Evolutionary conservation across 306 rosid genomes (phyloP).

Genomic region (Cucurbita pepo): DNA sequence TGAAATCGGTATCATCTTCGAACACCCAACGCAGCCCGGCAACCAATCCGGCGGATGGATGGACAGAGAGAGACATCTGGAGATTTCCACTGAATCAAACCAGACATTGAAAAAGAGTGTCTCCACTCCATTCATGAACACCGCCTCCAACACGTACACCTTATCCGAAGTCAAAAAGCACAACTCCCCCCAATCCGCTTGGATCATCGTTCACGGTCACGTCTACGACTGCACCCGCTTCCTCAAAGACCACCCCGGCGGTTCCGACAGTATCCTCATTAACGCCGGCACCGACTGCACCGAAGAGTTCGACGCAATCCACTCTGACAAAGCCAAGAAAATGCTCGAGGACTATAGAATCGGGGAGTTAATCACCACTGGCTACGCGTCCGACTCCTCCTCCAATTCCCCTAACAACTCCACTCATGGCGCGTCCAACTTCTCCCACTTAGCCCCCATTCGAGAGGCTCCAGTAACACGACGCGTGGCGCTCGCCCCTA

Average conservation of each 20-base stretch:
- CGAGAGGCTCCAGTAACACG: constrained; percentile 7
- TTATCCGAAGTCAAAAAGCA: constrained; percentile 47
- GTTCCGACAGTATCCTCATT: constrained; percentile 69
- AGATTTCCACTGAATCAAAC: constrained; percentile 19
- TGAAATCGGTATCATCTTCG: constrained; percentile 57
- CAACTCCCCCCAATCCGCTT: constrained; percentile 31
- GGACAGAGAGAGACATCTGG: constrained; percentile 38
- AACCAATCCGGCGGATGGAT: constrained; percentile 83
- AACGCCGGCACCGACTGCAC: constrained; percentile 85
- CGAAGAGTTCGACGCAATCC: constrained; percentile 83
- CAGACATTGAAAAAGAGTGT: constrained; percentile 32
- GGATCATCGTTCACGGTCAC: constrained; percentile 65
- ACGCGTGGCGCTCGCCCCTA: constrained; percentile 37
- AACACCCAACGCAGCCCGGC: constrained; percentile 74
- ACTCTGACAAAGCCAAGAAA: constrained; percentile 69
- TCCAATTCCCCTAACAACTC: constrained; percentile 50
- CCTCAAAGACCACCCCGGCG: constrained; percentile 80
- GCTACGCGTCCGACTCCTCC: constrained; percentile 29
- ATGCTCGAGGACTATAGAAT: constrained; percentile 49
- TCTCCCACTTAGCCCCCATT: constrained; percentile 28
- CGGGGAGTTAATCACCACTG: constrained; percentile 18
- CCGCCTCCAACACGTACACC: constrained; percentile 25
- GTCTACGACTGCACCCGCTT: constrained; percentile 65
- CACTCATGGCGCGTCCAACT: constrained; percentile 23
- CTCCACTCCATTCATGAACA: constrained; percentile 61